Evolutionary conservation across 2,329 filamentous ascomycete species (phyloP).

Genomic region (Fusarium cicatricum): DNA sequence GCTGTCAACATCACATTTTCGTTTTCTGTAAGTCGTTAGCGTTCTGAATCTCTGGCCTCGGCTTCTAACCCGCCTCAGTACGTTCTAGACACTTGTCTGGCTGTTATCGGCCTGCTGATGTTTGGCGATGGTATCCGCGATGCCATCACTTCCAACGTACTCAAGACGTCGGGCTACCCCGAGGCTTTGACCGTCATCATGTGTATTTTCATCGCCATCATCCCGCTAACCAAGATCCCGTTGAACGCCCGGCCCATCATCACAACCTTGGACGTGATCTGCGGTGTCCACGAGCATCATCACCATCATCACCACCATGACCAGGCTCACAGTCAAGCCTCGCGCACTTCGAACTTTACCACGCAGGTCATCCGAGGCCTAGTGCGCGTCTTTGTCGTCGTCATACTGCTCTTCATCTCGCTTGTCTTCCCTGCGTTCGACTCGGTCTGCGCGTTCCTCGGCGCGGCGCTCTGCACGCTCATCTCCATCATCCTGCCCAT

Average conservation of each 20-base stretch:
- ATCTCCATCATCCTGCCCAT: conserved; percentile 93
- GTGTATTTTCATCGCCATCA: conserved; percentile 87
- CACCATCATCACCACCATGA: conserved; percentile 48
- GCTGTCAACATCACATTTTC: conserved; percentile 83
- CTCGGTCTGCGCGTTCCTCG: conserved; percentile 89
- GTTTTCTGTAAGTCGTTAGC: conserved; percentile 71
- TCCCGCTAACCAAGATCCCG: conserved; percentile 94
- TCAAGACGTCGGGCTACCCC: conserved; percentile 78
- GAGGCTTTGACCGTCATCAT: conserved; percentile 77
- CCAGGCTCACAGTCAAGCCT: conserved; percentile 35
- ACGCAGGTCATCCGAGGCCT: conserved; percentile 60
- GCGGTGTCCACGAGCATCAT: conserved; percentile 69
- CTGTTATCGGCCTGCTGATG: conserved; percentile 88
- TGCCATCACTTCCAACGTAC: conserved; percentile 90
- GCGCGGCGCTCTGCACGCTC: conserved; percentile 88
- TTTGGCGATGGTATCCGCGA: conserved; percentile 90
- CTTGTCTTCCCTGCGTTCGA: conserved; percentile 79
- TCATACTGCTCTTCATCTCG: conserved; percentile 80
- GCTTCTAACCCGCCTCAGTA: conserved; percentile 58
- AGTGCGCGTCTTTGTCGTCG: conserved; percentile 71
- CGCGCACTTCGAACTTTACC: conserved; percentile 53
- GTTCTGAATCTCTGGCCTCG: background rate
- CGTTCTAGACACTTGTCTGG: conserved; percentile 81
- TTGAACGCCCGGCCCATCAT: conserved; percentile 89
- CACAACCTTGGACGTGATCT: conserved; percentile 81